Conservation (phyloP, 176 grass and related monocot species). For the Chrysopogon serrulatus region DNA sequence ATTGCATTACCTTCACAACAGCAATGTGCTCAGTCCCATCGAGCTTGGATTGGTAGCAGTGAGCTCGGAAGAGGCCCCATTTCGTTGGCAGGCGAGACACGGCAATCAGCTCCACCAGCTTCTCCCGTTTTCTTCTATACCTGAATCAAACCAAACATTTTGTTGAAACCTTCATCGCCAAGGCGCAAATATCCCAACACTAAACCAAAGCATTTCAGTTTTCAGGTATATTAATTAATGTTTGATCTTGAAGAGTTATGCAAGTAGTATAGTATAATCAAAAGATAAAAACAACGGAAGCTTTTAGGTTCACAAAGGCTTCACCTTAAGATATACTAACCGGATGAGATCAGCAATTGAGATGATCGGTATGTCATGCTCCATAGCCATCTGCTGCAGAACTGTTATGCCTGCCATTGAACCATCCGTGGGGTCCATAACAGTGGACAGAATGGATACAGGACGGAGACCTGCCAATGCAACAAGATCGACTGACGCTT, state of each 20-base stretch:
- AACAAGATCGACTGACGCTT: slow-evolving; percentile 85
- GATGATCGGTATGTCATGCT: slow-evolving; percentile 72
- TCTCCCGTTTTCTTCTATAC: slow-evolving; percentile 84
- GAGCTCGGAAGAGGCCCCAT: slow-evolving; percentile 84
- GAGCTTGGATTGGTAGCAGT: slow-evolving; percentile 91
- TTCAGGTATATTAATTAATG: not conserved
- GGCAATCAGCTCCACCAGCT: slow-evolving; percentile 81
- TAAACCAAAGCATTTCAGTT: not conserved
- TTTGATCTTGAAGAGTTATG: not conserved
- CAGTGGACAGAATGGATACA: slow-evolving; percentile 71
- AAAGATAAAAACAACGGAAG: slow-evolving; percentile 5
- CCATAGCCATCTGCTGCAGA: slow-evolving; percentile 55
- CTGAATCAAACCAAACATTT: slow-evolving; percentile 40
- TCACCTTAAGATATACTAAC: slow-evolving; percentile 65
- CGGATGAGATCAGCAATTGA: slow-evolving; percentile 91
- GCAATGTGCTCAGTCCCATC: slow-evolving; percentile 90
- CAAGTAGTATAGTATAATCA: not conserved
- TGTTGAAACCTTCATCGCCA: not conserved
- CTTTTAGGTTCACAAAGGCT: slow-evolving; percentile 42
- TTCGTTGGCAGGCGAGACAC: slow-evolving; percentile 83
- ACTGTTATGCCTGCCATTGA: slow-evolving; percentile 54
- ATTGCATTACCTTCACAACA: slow-evolving; percentile 56
- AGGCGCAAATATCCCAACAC: not conserved
- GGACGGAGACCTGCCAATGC: slow-evolving; percentile 51
- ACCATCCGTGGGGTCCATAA: slow-evolving; percentile 71